A percentile compares a stretch with the other conserved stretches of the same genome.
phyloP scores from a whole-genome alignment of 768 basidiomycete genomes.

The Pisolithus albus region DNA sequence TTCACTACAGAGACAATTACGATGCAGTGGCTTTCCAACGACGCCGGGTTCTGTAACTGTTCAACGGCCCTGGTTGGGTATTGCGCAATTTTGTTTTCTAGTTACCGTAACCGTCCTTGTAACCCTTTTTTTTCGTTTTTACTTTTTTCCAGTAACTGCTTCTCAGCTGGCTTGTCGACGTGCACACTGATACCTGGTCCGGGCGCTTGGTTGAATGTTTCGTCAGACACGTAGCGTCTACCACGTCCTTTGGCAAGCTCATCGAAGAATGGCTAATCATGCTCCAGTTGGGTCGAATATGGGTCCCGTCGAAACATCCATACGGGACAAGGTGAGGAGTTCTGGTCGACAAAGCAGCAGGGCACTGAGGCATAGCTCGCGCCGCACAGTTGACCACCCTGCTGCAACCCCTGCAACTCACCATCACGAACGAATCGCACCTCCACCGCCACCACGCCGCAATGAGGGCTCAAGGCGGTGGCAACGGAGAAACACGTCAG shows the following conservation, averaged over 20 bases:
- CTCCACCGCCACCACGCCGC: constrained; percentile 79
- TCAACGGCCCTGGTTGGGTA: no score
- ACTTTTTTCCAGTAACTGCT: no score
- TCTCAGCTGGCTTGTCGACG: no score
- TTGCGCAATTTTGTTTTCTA: no score
- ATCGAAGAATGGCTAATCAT: constrained; percentile 22
- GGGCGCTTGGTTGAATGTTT: constrained; percentile 15
- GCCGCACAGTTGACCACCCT: constrained; percentile 49
- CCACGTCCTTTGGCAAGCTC: constrained; percentile 15
- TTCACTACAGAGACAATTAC: no score
- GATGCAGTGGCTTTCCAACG: no score
- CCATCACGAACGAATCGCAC: constrained; percentile 76
- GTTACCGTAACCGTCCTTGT: no score
- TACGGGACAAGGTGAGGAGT: constrained; percentile 47
- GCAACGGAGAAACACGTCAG: constrained; percentile 78
- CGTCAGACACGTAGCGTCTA: constrained; percentile 14
- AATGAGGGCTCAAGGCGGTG: constrained; percentile 65
- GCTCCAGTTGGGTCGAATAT: constrained; percentile 16
- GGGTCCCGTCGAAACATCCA: constrained; percentile 54
- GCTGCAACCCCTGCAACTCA: constrained; percentile 56
- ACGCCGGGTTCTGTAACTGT: no score
- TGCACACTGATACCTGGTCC: no score
- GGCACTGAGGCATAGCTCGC: constrained; percentile 10
- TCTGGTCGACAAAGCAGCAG: constrained; percentile 16
- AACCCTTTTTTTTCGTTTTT: no score